Evolutionary conservation across 495 filamentous ascomycete genomes (phyloP).

Genomic region (Aspergillus steynii): DNA sequence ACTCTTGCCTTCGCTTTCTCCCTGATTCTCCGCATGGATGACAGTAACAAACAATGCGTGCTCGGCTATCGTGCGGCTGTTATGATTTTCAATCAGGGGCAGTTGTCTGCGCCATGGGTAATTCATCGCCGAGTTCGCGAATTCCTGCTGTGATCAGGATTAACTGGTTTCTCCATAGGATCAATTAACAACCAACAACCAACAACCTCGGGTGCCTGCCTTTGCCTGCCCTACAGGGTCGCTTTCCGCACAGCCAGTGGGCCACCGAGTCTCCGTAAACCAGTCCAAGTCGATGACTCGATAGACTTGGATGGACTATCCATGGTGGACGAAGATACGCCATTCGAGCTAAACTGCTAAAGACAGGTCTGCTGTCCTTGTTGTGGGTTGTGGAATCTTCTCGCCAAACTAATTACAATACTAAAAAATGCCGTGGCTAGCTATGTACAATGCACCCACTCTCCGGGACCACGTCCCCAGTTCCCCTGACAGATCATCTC

Average conservation of each 20-base stretch:
- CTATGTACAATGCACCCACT: constrained; percentile 7
- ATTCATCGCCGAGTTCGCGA: background rate
- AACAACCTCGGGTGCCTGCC: background rate
- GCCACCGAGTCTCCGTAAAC: background rate
- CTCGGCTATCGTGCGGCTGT: background rate
- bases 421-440: background rate
- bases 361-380: background rate
- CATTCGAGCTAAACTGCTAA: background rate
- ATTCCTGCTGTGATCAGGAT: background rate
- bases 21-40: background rate
- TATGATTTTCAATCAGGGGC: background rate
- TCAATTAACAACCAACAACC: background rate
- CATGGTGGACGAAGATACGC: background rate
- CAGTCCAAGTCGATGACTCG: background rate
- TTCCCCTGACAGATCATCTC: background rate
- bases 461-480: background rate
- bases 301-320: background rate
- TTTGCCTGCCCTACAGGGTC: background rate
- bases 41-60: background rate
- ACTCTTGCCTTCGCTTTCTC: background rate
- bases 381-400: background rate
- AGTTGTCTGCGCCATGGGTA: background rate
- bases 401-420: background rate
- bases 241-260: background rate
- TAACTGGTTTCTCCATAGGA: background rate